Conservation (phyloP, 163 green algal species). For the Scenedesmus sp. region DNA sequence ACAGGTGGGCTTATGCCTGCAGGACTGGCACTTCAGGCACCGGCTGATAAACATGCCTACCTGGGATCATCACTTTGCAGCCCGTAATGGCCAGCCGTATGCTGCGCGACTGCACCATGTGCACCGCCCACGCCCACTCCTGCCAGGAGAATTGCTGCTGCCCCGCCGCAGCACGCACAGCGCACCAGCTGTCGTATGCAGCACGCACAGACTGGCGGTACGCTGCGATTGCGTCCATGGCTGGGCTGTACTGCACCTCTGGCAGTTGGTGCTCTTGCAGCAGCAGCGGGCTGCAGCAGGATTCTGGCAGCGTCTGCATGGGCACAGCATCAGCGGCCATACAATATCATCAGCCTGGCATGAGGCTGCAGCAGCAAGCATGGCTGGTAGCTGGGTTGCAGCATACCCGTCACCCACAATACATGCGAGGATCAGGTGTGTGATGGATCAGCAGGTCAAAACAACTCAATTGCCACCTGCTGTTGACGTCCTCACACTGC, state of each 20-base stretch:
- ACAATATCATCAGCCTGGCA: no score
- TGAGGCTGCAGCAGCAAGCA: neutral
- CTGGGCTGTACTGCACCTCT: constrained; percentile 38
- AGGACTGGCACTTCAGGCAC: neutral
- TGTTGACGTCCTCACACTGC: no score
- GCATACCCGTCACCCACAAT: no score
- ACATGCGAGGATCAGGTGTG: no score
- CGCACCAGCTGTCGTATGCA: constrained; percentile 13
- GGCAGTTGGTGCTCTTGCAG: neutral
- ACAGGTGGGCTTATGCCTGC: neutral
- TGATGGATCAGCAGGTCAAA: no score
- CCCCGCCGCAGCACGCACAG: neutral
- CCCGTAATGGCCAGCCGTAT: constrained; percentile 50
- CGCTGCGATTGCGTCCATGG: constrained; percentile 10
- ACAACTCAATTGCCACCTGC: no score
- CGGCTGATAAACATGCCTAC: neutral
- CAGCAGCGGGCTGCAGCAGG: constrained; percentile 21
- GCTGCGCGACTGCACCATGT: constrained; percentile 59
- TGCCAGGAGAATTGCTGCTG: constrained; percentile 25
- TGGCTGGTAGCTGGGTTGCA: no score
- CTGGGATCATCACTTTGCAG: constrained; percentile 57
- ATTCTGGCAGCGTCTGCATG: constrained; percentile 12
- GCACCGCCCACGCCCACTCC: constrained; percentile 51
- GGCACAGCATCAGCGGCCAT: neutral
- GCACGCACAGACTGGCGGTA: neutral